Evolutionary conservation across 345 rosid genomes (phyloP).

Genomic region (Corymbia maculata): DNA sequence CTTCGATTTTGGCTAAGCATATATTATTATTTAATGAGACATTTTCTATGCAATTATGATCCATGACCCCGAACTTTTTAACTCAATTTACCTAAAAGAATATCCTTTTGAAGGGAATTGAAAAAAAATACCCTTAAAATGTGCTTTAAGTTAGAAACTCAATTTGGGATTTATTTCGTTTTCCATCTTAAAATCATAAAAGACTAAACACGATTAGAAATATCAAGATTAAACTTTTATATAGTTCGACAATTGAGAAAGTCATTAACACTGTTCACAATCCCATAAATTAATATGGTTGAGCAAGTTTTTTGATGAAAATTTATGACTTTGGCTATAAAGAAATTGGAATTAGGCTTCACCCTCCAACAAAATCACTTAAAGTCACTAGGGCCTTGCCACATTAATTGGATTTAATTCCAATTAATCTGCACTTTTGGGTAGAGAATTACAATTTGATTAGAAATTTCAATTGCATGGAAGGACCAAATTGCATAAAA

Average conservation of each 20-base stretch:
- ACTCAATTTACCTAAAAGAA: neutral
- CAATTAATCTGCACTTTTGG: too few species aligned
- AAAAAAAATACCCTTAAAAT: neutral
- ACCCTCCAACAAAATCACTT: neutral
- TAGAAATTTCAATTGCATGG: too few species aligned
- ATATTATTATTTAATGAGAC: neutral
- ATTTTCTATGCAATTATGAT: neutral
- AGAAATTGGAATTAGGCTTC: neutral
- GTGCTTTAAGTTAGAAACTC: neutral
- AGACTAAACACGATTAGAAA: neutral
- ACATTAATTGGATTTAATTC: too few species aligned
- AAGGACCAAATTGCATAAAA: too few species aligned
- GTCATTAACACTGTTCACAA: neutral
- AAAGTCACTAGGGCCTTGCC: too few species aligned
- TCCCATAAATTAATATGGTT: neutral
- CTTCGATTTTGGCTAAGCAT: neutral
- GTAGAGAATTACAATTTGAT: too few species aligned
- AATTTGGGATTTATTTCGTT: neutral
- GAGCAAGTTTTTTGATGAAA: neutral
- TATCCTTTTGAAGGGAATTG: neutral
- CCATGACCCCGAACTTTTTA: neutral
- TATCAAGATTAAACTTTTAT: neutral
- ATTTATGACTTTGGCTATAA: neutral
- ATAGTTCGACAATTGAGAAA: neutral
- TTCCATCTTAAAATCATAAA: neutral